phyloP scores from a whole-genome alignment of 106 monocot genomes.

The Cymbidium sinense region DNA sequence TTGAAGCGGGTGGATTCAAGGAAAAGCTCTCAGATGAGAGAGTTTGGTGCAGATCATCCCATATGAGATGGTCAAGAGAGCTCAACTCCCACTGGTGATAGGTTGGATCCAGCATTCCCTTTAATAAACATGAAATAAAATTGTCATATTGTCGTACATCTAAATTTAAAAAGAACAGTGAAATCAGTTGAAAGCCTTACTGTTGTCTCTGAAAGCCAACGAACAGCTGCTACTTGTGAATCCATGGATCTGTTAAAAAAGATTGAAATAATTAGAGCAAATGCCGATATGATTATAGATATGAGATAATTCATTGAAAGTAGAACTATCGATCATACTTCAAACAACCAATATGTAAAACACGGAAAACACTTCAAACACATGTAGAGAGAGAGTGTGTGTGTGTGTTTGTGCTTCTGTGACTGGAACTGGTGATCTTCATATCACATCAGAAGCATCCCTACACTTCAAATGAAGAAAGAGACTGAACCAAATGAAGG shows the following conservation, averaged over 20 bases:
- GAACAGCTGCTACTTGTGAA: background rate
- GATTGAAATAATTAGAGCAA: background rate
- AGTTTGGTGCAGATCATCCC: constrained; percentile 12
- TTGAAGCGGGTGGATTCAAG: constrained; percentile 1
- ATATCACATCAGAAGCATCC: too few relatives aligned
- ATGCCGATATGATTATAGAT: background rate
- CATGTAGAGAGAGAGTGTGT: too few relatives aligned
- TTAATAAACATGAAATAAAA: background rate
- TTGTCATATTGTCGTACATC: background rate
- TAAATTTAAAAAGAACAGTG: too few relatives aligned
- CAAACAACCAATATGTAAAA: too few relatives aligned
- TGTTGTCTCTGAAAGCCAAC: constrained; percentile 6
- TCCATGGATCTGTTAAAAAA: constrained; percentile 6
- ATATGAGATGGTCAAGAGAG: constrained; percentile 16
- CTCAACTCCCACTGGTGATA: constrained; percentile 36
- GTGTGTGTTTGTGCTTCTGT: background rate
- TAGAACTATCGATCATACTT: too few relatives aligned
- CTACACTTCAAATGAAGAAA: too few relatives aligned
- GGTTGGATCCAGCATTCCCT: constrained; percentile 28
- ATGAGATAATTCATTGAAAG: too few relatives aligned
- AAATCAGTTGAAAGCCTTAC: background rate
- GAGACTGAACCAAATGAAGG: too few relatives aligned
- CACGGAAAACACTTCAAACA: too few relatives aligned
- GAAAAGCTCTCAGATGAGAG: constrained; percentile 37
- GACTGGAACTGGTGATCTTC: background rate